Conservation (phyloP, 2,329 filamentous ascomycete species). For the Teratosphaeriaceae sp. region DNA sequence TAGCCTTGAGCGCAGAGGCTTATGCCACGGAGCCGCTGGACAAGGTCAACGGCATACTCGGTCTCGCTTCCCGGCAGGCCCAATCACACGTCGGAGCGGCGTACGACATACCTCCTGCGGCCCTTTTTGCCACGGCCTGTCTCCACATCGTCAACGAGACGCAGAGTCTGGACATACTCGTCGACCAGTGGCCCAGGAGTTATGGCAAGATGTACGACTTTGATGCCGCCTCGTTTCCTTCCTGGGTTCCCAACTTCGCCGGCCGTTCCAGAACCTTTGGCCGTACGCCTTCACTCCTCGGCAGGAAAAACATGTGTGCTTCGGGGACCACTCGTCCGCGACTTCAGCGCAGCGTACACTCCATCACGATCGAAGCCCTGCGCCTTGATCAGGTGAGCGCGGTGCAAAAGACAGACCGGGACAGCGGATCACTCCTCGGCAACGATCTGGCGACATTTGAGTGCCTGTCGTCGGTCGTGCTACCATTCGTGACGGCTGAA, state of each 20-base stretch:
- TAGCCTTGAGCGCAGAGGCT: neutral
- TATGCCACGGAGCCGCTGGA: constrained; percentile 3
- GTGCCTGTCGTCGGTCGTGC: no score
- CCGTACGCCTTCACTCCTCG: neutral
- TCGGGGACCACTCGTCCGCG: neutral
- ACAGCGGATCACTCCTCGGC: no score
- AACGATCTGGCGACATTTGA: no score
- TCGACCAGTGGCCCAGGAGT: neutral
- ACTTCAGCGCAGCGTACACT: neutral
- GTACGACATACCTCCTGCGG: neutral
- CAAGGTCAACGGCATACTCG: constrained; percentile 5
- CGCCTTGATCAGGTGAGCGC: no score
- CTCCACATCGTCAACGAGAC: neutral
- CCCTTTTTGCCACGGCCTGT: neutral
- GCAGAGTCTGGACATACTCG: constrained; percentile 2
- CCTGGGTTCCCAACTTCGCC: constrained; percentile 4
- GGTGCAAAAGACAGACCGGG: no score
- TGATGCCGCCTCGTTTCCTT: neutral
- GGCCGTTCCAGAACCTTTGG: neutral
- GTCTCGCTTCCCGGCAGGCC: neutral
- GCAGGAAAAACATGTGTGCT: neutral
- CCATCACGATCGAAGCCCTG: no score
- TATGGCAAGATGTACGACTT: neutral
- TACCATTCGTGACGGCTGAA: no score
- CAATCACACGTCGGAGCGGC: neutral